Evolutionary conservation across 1,284 basidiomycete species (phyloP), one percentile per base, ranked within the genome.

Genomic region (Rhizoctonia solani): DNA sequence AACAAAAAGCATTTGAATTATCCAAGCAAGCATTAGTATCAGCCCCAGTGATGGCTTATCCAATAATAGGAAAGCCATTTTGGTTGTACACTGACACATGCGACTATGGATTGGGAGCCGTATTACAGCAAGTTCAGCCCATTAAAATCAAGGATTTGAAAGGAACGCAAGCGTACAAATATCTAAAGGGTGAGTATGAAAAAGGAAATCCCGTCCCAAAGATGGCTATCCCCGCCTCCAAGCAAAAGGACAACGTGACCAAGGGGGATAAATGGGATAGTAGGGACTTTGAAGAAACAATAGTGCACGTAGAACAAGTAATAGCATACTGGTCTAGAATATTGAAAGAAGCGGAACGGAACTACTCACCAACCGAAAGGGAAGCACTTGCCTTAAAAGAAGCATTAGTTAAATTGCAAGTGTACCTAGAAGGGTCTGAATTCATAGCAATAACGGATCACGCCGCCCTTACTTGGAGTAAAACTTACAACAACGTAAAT

Each of bases 11-110:
- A 1, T 70, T 68, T 37, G 42, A 68, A 37, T 19, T 50, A 39
- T 46, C 61, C 3, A 70, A 70, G 47, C 37, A 46, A 47, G 52
- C 50, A n/a, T 37, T 70, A 23, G 19, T 50, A 4, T 53, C 42
- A 13, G 41, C 69, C 14, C 69, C 67, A 4, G 55, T 70, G 4
- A 19, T 58, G 25, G 50, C 29, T 1, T 56, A 79, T 67, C 71
- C 78, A 0, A 72, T 74, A 1, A 71, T 69, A n/a, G 76, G 74
- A 4, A 19, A n/a, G 29, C 76, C 76, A 0, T 80, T 79, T 65
- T 61, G 77, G 5, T 32, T 79, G 0, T 80, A 81, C 56, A 77
- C 76, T 0, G 79, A 81, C 68, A 77, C 79, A 0, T 80, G 73
- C 16, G 78, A 79, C 54, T 71, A 72, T 19, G 79, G 73, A 0